Percentiles rank a stretch among this genome's conserved stretches.
phyloP scores from a whole-genome alignment of 2,329 filamentous ascomycete species.

The Pleoardoris graminearum region DNA sequence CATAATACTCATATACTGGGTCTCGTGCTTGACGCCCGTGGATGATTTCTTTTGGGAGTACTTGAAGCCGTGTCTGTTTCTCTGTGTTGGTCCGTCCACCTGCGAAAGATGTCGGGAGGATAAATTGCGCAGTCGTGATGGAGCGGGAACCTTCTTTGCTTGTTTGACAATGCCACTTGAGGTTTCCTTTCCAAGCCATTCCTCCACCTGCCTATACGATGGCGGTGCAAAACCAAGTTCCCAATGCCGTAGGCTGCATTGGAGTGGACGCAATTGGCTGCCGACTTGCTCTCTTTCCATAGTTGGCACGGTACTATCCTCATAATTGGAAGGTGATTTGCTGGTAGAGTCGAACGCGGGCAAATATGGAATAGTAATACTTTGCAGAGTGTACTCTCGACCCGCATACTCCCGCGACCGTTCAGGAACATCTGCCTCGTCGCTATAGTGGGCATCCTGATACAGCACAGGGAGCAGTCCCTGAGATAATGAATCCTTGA shows the following conservation, averaged over 20 bases:
- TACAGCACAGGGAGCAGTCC: conserved; percentile 71
- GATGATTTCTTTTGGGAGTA: conserved; percentile 77
- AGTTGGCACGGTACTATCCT: conserved; percentile 53
- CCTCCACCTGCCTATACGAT: conserved; percentile 66
- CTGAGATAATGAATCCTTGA: conserved; percentile 61
- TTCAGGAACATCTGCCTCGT: conserved; percentile 79
- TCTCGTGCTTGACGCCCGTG: conserved; percentile 78
- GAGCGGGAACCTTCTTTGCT: conserved; percentile 8
- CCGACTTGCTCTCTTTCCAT: conserved; percentile 56
- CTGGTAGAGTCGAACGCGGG: conserved; percentile 73
- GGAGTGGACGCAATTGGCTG: conserved; percentile 57
- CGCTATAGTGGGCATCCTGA: conserved; percentile 82
- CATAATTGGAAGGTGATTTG: conserved; percentile 59
- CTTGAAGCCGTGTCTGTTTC: conserved; percentile 79
- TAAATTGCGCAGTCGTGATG: conserved; percentile 16
- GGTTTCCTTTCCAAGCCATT: conserved; percentile 62
- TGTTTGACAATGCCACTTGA: conserved; percentile 17
- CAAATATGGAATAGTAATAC: conserved; percentile 76
- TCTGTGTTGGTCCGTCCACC: conserved; percentile 85
- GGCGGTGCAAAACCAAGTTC: conserved; percentile 75
- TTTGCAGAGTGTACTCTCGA: conserved; percentile 76
- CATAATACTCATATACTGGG: conserved; percentile 96
- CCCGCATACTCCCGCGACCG: conserved; percentile 82
- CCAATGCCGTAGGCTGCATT: conserved; percentile 72
- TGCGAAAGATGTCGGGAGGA: conserved; percentile 65